Evolutionary conservation across 2,329 filamentous ascomycete species (phyloP).

Genomic region (Colletotrichum filicis): DNA sequence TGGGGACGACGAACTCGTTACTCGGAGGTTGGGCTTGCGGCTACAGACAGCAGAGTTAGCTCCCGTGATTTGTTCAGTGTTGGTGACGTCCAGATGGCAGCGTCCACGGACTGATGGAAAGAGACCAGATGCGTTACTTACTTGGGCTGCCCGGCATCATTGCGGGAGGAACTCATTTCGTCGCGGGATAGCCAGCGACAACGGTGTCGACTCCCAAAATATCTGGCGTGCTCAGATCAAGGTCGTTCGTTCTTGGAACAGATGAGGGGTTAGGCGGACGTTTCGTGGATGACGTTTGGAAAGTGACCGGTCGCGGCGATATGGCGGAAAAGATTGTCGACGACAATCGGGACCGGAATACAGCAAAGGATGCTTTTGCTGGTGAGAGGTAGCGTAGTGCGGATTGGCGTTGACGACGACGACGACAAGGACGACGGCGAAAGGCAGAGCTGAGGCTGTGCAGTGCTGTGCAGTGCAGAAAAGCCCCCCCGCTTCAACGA

Average conservation of each 20-base stretch:
- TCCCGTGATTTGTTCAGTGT: neutral
- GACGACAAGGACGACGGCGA: slow-evolving; percentile 27
- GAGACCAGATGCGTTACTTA: slow-evolving; percentile 38
- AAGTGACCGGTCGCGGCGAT: slow-evolving; percentile 14
- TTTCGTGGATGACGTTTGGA: slow-evolving; percentile 17
- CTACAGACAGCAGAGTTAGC: slow-evolving; percentile 23
- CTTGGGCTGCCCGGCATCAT: slow-evolving; percentile 50
- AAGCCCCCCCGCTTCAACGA: slow-evolving; percentile 37
- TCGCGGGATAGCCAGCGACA: slow-evolving; percentile 35
- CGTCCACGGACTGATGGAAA: neutral
- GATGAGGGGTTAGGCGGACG: slow-evolving; percentile 25
- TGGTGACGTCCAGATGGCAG: neutral
- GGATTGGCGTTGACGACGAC: slow-evolving; percentile 34
- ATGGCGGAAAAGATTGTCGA: slow-evolving; percentile 1
- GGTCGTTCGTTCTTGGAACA: slow-evolving; percentile 22
- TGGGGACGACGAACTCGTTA: slow-evolving; percentile 78
- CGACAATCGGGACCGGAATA: slow-evolving; percentile 8
- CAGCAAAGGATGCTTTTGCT: slow-evolving; percentile 12
- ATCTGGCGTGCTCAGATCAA: slow-evolving; percentile 21
- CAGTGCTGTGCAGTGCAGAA: slow-evolving; percentile 30
- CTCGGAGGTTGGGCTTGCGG: slow-evolving; percentile 87
- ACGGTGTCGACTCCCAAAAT: slow-evolving; percentile 32
- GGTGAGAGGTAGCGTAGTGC: slow-evolving; percentile 18
- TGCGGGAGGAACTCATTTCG: slow-evolving; percentile 42
- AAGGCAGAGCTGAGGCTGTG: slow-evolving; percentile 38